Evolutionary conservation across 208 protist species (phyloP).

Genomic region (Strigomonas galati): DNA sequence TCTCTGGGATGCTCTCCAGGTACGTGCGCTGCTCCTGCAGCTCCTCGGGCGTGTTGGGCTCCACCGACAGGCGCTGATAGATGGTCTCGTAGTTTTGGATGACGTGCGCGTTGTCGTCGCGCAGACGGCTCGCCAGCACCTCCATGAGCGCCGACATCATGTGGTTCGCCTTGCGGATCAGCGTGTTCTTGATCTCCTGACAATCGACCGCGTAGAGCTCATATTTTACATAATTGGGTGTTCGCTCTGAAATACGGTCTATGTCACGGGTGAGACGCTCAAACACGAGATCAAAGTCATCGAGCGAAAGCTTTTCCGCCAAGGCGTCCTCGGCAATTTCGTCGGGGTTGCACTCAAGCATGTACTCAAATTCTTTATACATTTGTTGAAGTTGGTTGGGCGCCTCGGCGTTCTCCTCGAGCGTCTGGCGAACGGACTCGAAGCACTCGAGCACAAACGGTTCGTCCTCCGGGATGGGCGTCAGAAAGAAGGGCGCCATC

Average conservation of each 20-base stretch:
- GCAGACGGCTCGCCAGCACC: slow-evolving; percentile 50
- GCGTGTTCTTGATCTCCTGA: slow-evolving; percentile 72
- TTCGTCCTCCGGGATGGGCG: slow-evolving; percentile 42
- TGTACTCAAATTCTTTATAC: slow-evolving; percentile 90
- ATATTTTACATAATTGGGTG: slow-evolving; percentile 85
- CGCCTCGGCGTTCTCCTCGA: slow-evolving; percentile 73
- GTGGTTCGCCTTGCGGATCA: slow-evolving; percentile 48
- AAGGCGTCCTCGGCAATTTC: slow-evolving; percentile 44
- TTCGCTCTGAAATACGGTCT: slow-evolving; percentile 72
- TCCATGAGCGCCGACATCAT: slow-evolving; percentile 75
- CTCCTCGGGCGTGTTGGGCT: slow-evolving; percentile 88
- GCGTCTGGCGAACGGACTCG: slow-evolving; percentile 43
- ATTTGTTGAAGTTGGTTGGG: slow-evolving; percentile 85
- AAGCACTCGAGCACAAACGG: slow-evolving; percentile 54
- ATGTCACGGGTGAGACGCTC: slow-evolving; percentile 83
- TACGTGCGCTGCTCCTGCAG: slow-evolving; percentile 80
- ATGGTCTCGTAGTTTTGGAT: slow-evolving; percentile 73
- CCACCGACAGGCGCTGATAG: slow-evolving; percentile 60
- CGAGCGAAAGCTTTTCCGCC: slow-evolving; percentile 45
- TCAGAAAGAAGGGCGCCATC: slow-evolving; percentile 47
- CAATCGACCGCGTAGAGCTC: slow-evolving; percentile 90
- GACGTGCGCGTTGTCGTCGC: slow-evolving; percentile 55
- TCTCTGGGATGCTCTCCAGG: slow-evolving; percentile 67
- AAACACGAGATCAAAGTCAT: slow-evolving; percentile 85
- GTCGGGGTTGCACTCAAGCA: slow-evolving; percentile 52